A percentile compares a stretch with the other conserved stretches of the same genome.
These are phyloP conservation scores for Chlorella sp. DNA, from an alignment of 139 green algal species.

Conservation along the genomic window DNA sequence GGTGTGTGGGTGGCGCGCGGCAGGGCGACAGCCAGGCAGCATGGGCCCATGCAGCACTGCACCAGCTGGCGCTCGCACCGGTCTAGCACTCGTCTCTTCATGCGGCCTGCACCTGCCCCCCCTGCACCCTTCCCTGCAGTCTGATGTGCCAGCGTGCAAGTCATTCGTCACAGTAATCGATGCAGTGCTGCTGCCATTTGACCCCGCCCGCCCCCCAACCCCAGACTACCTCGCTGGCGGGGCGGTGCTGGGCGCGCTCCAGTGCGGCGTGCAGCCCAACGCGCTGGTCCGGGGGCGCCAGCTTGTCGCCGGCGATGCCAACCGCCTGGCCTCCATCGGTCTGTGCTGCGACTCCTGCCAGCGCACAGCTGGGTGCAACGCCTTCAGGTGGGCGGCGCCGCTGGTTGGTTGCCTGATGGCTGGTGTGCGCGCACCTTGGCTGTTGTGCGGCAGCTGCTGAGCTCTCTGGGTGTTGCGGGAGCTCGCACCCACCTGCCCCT, in stretches of 20 bases:
- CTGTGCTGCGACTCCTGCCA: slow-evolving; percentile 28
- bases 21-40: too few relatives aligned
- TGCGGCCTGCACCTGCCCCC: too few relatives aligned
- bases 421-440: too few relatives aligned
- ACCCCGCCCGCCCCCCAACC: not conserved
- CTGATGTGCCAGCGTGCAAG: slow-evolving; percentile 43
- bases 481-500: too few relatives aligned
- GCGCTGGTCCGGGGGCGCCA: not conserved
- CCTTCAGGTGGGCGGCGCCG: not conserved
- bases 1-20: not conserved
- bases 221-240: not conserved
- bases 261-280: slow-evolving; percentile 30
- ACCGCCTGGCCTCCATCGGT: slow-evolving; percentile 28
- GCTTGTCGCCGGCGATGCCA: slow-evolving; percentile 10
- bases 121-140: not conserved
- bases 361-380: slow-evolving; percentile 14
- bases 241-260: not conserved
- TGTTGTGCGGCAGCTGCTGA: too few relatives aligned
- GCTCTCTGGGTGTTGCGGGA: too few relatives aligned
- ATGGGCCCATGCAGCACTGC: too few relatives aligned
- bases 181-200: slow-evolving; percentile 40
- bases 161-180: slow-evolving; percentile 40
- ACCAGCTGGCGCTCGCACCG: too few relatives aligned
- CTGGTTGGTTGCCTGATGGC: not conserved
- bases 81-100: too few relatives aligned